Evolutionary conservation across 2,329 filamentous ascomycete species (phyloP).

Genomic region (Arthrobotrys iridis): DNA sequence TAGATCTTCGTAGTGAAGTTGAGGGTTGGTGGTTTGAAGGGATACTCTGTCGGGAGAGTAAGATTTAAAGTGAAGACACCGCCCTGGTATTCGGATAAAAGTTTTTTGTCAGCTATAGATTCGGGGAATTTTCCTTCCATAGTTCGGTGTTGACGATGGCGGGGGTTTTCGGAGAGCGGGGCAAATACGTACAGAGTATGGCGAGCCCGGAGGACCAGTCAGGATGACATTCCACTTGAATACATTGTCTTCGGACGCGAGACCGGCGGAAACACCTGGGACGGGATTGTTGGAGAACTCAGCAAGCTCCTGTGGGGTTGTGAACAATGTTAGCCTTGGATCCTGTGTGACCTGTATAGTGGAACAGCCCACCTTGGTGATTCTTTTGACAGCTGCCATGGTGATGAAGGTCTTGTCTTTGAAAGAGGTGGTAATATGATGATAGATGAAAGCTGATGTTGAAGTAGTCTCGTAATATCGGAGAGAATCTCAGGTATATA

Average conservation of each 20-base stretch:
- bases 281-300: slow-evolving; percentile 69
- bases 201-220: slow-evolving; percentile 72
- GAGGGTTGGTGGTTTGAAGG: slow-evolving; percentile 85
- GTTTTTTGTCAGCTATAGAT: not conserved
- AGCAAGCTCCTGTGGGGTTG: slow-evolving; percentile 67
- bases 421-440: not conserved
- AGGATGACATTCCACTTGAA: slow-evolving; percentile 75
- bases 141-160: not conserved
- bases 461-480: too few relatives aligned
- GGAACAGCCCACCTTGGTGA: slow-evolving; percentile 18
- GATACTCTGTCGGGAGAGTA: slow-evolving; percentile 80
- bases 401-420: not conserved
- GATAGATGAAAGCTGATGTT: not conserved
- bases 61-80: slow-evolving; percentile 79
- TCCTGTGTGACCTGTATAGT: not conserved
- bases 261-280: slow-evolving; percentile 68
- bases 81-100: slow-evolving; percentile 64
- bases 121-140: not conserved
- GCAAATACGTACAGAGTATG: slow-evolving; percentile 69
- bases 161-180: slow-evolving; percentile 26
- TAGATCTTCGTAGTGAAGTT: slow-evolving; percentile 90
- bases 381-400: slow-evolving; percentile 46
- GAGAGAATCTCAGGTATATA: slow-evolving; percentile 3
- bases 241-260: slow-evolving; percentile 72
- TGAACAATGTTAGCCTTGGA: slow-evolving; percentile 16